Evolutionary conservation across 108 stramenopile genomes (phyloP).

Genomic region (Aureococcus anophagefferens): DNA sequence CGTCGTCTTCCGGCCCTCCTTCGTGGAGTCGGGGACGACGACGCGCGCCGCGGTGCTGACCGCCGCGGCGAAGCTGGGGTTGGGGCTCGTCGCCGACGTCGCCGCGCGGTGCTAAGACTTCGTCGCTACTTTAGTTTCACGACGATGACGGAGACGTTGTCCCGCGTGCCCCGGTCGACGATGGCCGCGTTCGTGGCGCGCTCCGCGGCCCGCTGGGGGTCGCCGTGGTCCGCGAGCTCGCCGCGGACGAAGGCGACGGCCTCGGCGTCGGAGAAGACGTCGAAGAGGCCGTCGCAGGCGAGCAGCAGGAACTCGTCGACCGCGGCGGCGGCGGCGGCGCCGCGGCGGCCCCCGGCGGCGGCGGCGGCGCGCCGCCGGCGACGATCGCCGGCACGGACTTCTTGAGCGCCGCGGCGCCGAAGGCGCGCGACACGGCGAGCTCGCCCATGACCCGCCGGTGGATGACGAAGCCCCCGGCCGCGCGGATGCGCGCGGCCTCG

Average conservation of each 20-base stretch:
- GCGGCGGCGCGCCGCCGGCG: constrained; percentile 66
- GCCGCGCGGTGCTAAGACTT: no score
- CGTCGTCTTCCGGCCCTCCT: no score
- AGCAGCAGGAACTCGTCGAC: constrained; percentile 85
- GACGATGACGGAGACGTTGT: neutral
- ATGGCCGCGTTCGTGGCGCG: neutral
- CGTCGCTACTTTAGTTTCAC: neutral
- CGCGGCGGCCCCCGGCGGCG: constrained; percentile 48
- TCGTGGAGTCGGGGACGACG: no score
- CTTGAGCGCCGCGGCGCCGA: constrained; percentile 96
- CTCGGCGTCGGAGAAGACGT: constrained; percentile 89
- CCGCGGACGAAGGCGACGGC: constrained; percentile 76
- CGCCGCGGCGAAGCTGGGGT: no score
- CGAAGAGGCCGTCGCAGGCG: constrained; percentile 95
- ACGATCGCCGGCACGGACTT: constrained; percentile 86
- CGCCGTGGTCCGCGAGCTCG: constrained; percentile 73
- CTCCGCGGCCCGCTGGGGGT: constrained; percentile 31
- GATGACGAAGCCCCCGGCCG: constrained; percentile 87
- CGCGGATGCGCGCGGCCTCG: constrained; percentile 82
- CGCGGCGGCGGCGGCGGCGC: constrained; percentile 54
- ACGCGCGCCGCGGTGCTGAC: no score
- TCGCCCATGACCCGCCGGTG: constrained; percentile 96
- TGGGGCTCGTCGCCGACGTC: no score
- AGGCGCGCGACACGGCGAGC: constrained; percentile 89
- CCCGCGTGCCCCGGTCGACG: neutral